These are phyloP conservation scores for Giardia muris DNA, from an alignment of 208 protist species.

Conservation along the genomic window DNA sequence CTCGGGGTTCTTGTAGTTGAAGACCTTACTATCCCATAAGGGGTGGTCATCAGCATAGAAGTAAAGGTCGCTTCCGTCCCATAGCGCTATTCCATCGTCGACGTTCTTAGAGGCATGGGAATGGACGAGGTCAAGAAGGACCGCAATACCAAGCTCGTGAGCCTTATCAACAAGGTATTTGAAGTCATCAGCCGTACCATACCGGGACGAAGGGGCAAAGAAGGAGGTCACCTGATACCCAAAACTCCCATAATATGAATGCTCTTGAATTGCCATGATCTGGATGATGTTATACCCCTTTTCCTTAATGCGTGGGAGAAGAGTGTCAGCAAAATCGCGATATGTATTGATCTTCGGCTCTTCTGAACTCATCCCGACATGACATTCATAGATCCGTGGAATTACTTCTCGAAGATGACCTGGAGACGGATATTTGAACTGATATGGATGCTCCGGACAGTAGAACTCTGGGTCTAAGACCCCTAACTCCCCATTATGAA, in stretches of 20 bases:
- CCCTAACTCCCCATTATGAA: neutral
- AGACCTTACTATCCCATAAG: slow-evolving; percentile 55
- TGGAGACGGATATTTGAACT: slow-evolving; percentile 47
- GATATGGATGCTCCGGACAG: neutral
- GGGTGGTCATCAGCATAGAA: slow-evolving; percentile 46
- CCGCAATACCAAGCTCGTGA: slow-evolving; percentile 51
- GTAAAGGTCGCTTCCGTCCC: slow-evolving; percentile 61
- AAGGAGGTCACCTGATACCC: slow-evolving; percentile 69
- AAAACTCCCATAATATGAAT: slow-evolving; percentile 70
- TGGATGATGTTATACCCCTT: slow-evolving; percentile 64
- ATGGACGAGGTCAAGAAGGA: slow-evolving; percentile 66
- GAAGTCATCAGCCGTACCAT: slow-evolving; percentile 57
- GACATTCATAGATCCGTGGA: slow-evolving; percentile 56
- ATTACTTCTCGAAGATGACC: neutral
- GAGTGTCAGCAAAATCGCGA: slow-evolving; percentile 50
- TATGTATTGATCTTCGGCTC: slow-evolving; percentile 51
- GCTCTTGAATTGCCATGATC: slow-evolving; percentile 68
- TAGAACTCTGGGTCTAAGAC: slow-evolving; percentile 27
- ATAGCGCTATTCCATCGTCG: slow-evolving; percentile 60
- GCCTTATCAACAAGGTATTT: slow-evolving; percentile 60
- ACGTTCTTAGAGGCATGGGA: slow-evolving; percentile 61
- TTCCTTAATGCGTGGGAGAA: slow-evolving; percentile 55
- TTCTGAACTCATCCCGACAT: slow-evolving; percentile 56
- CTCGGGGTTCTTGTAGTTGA: slow-evolving; percentile 62
- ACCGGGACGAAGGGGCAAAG: slow-evolving; percentile 58